These are phyloP conservation scores for Withania somnifera DNA, from an alignment of 305 asterid species.

Conservation along the genomic window DNA sequence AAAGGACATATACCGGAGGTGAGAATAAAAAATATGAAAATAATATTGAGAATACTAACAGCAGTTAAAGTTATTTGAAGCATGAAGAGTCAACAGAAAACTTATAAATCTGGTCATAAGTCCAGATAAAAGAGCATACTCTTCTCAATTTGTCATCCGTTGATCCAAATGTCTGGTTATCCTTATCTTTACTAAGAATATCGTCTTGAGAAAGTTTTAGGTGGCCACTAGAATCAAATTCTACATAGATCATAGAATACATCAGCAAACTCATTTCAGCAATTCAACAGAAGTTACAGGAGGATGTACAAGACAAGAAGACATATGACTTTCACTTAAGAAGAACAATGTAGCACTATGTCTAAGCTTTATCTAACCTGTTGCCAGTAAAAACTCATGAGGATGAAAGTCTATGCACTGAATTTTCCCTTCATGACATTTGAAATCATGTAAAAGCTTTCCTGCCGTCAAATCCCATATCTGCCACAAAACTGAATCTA, in stretches of 20 bases:
- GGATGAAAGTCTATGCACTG: conserved; percentile 96
- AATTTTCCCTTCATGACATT: conserved; percentile 87
- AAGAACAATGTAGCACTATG: conserved; percentile 1
- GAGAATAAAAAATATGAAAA: not conserved
- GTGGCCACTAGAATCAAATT: not conserved
- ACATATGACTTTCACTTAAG: not conserved
- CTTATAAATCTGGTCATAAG: not conserved
- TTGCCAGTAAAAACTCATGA: conserved; percentile 86
- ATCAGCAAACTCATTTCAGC: not conserved
- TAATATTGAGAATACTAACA: not conserved
- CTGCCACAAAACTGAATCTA: conserved; percentile 28
- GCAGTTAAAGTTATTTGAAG: not conserved
- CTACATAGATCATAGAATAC: not conserved
- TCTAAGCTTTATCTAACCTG: conserved; percentile 46
- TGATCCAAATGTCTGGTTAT: not conserved
- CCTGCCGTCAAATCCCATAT: conserved; percentile 99
- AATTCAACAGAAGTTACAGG: not conserved
- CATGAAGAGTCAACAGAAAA: not conserved
- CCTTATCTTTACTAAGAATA: not conserved
- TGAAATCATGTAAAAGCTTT: conserved; percentile 90
- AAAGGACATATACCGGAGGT: not conserved
- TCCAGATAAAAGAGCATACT: not conserved
- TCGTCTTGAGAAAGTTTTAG: not conserved
- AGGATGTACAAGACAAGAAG: not conserved
- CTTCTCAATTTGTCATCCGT: not conserved